phyloP scores from a whole-genome alignment of 2,329 filamentous ascomycete genomes.

The Capronia coronata region DNA sequence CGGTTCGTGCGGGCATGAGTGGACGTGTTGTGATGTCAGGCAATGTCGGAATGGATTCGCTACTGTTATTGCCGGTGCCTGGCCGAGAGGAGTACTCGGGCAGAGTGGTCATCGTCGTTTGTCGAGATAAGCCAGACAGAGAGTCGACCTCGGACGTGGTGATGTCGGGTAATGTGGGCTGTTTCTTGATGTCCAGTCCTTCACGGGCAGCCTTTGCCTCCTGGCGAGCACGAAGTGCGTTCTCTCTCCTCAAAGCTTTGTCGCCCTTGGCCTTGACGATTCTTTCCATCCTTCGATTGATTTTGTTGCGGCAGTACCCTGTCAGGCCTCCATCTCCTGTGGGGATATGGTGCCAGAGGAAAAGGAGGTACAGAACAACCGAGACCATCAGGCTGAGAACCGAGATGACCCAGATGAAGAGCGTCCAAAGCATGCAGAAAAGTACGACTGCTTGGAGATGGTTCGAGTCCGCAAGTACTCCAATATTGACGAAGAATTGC shows the following conservation, averaged over 20 bases:
- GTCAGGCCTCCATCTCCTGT: constrained; percentile 70
- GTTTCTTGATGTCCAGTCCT: constrained; percentile 30
- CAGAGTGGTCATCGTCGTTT: constrained; percentile 56
- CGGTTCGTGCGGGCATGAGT: constrained; percentile 33
- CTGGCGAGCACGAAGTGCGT: constrained; percentile 49
- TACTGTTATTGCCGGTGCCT: constrained; percentile 42
- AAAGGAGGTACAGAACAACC: constrained; percentile 72
- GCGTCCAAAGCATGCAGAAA: constrained; percentile 84
- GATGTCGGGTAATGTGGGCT: constrained; percentile 59
- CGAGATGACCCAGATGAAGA: constrained; percentile 82
- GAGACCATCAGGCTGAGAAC: constrained; percentile 67
- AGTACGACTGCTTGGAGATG: constrained; percentile 75
- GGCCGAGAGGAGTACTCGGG: constrained; percentile 58
- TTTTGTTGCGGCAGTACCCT: constrained; percentile 84
- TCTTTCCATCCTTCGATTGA: constrained; percentile 74
- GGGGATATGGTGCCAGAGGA: constrained; percentile 89
- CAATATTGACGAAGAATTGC: constrained; percentile 79
- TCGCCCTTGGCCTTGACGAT: constrained; percentile 85
- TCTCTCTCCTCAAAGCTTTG: constrained; percentile 76
- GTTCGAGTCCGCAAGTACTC: constrained; percentile 63
- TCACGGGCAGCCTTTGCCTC: constrained; percentile 38
- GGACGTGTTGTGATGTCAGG: constrained; percentile 44
- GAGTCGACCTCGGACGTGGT: constrained; percentile 45
- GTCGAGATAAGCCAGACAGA: constrained; percentile 55
- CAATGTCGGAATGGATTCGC: constrained; percentile 32